A percentile compares a stretch with the other conserved stretches of the same genome.
Conservation (phyloP, 2,329 filamentous ascomycete species). For the Uncinocarpus reesii region DNA sequence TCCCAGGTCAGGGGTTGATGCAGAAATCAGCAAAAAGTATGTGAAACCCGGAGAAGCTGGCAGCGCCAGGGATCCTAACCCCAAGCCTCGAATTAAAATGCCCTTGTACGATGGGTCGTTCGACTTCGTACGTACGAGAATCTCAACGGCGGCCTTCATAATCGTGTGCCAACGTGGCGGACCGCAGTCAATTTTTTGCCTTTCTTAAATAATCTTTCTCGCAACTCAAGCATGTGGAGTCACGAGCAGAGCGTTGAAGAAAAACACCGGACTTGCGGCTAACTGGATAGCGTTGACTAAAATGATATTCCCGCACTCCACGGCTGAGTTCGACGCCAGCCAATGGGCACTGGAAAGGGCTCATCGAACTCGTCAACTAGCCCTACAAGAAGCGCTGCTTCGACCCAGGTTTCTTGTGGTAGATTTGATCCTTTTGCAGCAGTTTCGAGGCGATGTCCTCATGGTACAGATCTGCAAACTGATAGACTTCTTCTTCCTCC, state of each 20-base stretch:
- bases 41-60: conserved; percentile 10
- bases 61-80: conserved; percentile 5
- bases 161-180: conserved; percentile 9
- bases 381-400: conserved; percentile 8
- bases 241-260: conserved; percentile 3
- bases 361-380: conserved; percentile 6
- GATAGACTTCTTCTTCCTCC: neutral
- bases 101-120: conserved; percentile 3
- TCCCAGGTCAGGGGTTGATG: conserved; percentile 4
- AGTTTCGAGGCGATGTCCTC: conserved; percentile 5
- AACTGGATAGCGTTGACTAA: conserved; percentile 10
- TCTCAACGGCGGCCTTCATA: neutral
- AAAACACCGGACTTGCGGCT: conserved; percentile 10
- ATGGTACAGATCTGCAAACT: conserved; percentile 7
- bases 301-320: conserved; percentile 9
- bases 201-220: too few species aligned
- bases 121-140: too few species aligned
- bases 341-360: conserved; percentile 1
- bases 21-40: neutral
- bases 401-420: conserved; percentile 10
- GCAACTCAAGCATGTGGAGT: conserved; percentile 10
- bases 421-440: conserved; percentile 3
- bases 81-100: conserved; percentile 10
- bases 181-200: too few species aligned
- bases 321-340: conserved; percentile 1